Base-by-base conservation (phyloP, 169 alveolate species). In the Cryptosporidium bovis region DNA sequence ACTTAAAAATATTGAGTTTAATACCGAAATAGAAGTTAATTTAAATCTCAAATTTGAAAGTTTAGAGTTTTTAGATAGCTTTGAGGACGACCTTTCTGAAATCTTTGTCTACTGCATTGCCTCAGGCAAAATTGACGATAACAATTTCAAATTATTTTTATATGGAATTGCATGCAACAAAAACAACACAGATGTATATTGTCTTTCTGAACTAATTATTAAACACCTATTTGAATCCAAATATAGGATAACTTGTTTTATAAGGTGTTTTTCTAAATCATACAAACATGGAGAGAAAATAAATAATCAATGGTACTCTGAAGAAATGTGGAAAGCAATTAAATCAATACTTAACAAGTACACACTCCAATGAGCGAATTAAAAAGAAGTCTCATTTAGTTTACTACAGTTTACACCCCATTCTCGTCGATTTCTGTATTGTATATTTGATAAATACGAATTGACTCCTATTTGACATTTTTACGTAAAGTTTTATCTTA, bases 71-170 rank as follows among this genome's bases (percentile, higher is more conserved):
- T 34, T 77, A 50, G 3, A 16, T 44, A 16, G 31, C 18, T 46
- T 77, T n/a, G 87, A 77, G 24, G 64, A 77, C 27, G 60, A 77
- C 3, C 51, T 77, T 27, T 56, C 27, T 13, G 48, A 60, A 24
- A 36, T 58, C 1, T 51, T 51, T 18, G 20, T 77, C 4, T 29
- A 56, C 64, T 77, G 87, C 18, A 77, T 77, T 29, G 87, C 87
- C n/a, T 77, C 87, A 3, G 87, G 87, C 3, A 44, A 77, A 77
- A 36, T 62, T 34, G 87, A 77, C 46, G 87, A 77, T 48, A 36
- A 16, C 13, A 31, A 48, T 20, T 77, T 40, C 20, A 60, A 77
- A 12, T 40, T 77, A 4, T 77, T 60, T 40, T 8, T 62, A 3
- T 77, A 29, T 48, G 58, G 87, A n/a, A 51, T 24, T 3, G 24